Evolutionary conservation across 2,329 filamentous ascomycete genomes (phyloP), one percentile per base, ranked within the genome.

Genomic region (Fusarium papillatum): DNA sequence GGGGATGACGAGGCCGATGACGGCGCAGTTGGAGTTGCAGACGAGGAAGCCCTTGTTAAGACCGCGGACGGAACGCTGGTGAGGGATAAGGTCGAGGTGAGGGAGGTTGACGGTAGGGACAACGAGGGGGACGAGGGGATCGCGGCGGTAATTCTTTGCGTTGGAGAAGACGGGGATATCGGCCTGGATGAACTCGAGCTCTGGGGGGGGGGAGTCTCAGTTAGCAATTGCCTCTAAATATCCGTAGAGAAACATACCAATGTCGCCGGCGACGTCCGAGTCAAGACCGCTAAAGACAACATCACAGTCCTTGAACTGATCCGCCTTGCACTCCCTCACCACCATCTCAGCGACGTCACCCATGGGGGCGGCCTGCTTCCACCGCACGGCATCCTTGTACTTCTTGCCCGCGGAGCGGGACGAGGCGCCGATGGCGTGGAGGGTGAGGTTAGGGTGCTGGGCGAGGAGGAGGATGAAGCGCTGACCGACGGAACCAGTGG

Each of bases 1-100:
- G 29, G 97, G 97, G 75, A 98, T 97, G 72, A 98, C 96, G 70
- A 98, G 92, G 60, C 96, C 96, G 80, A 98, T 98, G 81, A 98
- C 96, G 68, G 96, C 96, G 86, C 97, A 99, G 87, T 98, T 98
- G 76, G 95, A 98, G 88, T 98, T 98, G 90, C 96, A 98, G 72
- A 98, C 95, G 43, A 98, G 87, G 87, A 98, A 98, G 29, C 97
- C 97, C 85, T 94, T 95, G 74, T 93, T 88, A 55, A 98, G 88
- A 34, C 88, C 87, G 83, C 94, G 91, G 53, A 94, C 89, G 81
- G 91, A 89, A 74, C 95, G 91, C 87, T 98, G 96, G 85, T 97
- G 93, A n/a, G 94, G 93, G 82, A 98, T 96, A 73, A 98, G 90
- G 81, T 94, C 91, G 80, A 98, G 90, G 85, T 98, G 96, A 53